These are phyloP conservation scores for Rosa rugosa DNA, from an alignment of 306 rosid genomes.

Conservation along the genomic window DNA sequence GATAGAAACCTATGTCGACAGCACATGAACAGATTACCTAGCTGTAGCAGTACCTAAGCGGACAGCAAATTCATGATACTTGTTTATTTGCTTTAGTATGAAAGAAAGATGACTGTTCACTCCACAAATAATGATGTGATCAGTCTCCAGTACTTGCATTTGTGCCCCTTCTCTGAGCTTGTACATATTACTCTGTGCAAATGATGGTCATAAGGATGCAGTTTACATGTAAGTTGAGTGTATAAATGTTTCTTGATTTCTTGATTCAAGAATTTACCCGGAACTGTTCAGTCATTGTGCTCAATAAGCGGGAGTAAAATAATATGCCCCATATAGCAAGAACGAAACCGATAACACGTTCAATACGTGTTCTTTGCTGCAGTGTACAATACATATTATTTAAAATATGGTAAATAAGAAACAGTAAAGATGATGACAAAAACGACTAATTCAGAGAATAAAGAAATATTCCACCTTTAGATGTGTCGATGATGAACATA, in stretches of 20 bases:
- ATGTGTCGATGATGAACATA: slow-evolving; percentile 82
- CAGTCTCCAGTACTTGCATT: slow-evolving; percentile 86
- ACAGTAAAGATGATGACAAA: slow-evolving; percentile 6
- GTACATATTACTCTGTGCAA: slow-evolving; percentile 82
- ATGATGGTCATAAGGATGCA: slow-evolving; percentile 33
- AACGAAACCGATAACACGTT: slow-evolving; percentile 87
- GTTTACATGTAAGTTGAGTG: slow-evolving; percentile 12
- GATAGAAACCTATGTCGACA: slow-evolving; percentile 24
- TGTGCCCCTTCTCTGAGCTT: slow-evolving; percentile 93
- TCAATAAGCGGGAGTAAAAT: slow-evolving; percentile 82
- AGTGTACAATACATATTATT: slow-evolving; percentile 23
- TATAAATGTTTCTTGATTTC: slow-evolving; percentile 19
- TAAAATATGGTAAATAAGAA: slow-evolving; percentile 16
- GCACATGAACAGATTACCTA: slow-evolving; percentile 60
- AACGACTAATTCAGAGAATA: slow-evolving; percentile 27
- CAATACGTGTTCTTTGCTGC: slow-evolving; percentile 85
- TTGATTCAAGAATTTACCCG: slow-evolving; percentile 57
- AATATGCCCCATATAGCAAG: slow-evolving; percentile 99
- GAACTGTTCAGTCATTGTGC: slow-evolving; percentile 96
- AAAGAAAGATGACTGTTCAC: slow-evolving; percentile 78
- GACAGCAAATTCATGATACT: slow-evolving; percentile 79
- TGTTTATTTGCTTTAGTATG: slow-evolving; percentile 86
- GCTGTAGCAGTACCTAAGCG: slow-evolving; percentile 95
- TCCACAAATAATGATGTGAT: slow-evolving; percentile 96
- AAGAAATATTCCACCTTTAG: slow-evolving; percentile 53